Conservation (phyloP, 2,329 filamentous ascomycete species). For the Lasiodiplodia sp. region DNA sequence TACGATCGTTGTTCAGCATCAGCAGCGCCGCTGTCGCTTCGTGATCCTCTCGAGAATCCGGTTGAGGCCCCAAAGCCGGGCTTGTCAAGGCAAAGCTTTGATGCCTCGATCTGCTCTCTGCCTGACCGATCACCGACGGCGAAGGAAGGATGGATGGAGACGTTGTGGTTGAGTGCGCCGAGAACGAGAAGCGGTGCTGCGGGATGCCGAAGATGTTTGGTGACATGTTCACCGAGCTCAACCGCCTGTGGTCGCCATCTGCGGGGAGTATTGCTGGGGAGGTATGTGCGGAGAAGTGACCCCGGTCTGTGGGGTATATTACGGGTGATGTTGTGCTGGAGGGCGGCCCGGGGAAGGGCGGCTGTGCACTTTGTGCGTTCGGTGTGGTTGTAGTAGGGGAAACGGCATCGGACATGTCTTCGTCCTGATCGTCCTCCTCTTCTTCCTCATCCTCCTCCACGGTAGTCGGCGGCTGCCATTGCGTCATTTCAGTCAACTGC, state of each 20-base stretch:
- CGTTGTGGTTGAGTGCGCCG: conserved; percentile 45
- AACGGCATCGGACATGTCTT: conserved; percentile 49
- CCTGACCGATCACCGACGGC: conserved; percentile 32
- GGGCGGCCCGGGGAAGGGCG: conserved; percentile 7
- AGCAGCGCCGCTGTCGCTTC: conserved; percentile 85
- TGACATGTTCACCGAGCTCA: conserved; percentile 15
- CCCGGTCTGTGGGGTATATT: conserved; percentile 48
- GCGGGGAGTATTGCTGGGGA: conserved; percentile 48
- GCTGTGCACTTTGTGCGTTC: conserved; percentile 13
- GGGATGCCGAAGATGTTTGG: conserved; percentile 47
- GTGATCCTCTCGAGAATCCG: conserved; percentile 58
- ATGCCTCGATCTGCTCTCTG: conserved; percentile 32
- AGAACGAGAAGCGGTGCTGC: conserved; percentile 39
- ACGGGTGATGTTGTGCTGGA: conserved; percentile 44
- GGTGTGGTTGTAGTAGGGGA: conserved; percentile 37
- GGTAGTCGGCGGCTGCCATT: conserved; percentile 35
- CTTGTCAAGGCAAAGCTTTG: conserved; percentile 39
- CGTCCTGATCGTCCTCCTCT: conserved; percentile 54
- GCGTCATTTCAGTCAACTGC: conserved; percentile 31
- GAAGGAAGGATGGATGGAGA: conserved; percentile 46
- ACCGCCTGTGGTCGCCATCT: conserved; percentile 49
- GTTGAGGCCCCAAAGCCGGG: conserved; percentile 45
- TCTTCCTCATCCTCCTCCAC: conserved; percentile 41
- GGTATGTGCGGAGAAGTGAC: conserved; percentile 46
- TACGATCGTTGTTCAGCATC: conserved; percentile 84